Evolutionary conservation across 2,329 filamentous ascomycete species (phyloP), one percentile per base, ranked within the genome.

Genomic region (Claviceps citrina): DNA sequence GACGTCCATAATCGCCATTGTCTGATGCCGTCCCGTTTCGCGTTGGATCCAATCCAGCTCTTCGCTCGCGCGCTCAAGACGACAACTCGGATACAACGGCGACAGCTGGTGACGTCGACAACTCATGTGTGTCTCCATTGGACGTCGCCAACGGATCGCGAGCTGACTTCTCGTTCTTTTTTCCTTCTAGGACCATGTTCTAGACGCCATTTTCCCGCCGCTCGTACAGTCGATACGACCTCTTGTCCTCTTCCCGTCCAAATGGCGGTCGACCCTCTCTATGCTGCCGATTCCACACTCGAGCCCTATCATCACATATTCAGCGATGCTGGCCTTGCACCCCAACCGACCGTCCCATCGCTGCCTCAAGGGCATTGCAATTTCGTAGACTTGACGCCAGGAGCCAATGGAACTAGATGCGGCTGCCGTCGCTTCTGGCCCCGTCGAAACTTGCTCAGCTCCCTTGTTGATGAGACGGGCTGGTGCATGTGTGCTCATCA

Each of bases 401-500:
- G 71, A 42, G 61, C 70, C 45, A 64, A 63, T 51, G 70, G 67
- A 43, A 61, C 66, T 25, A 65, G 64, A 44, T 77, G 73, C 46
- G 73, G 73, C 52, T 77, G 73, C 48, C 71, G 72, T 47, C 71
- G 71, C 39, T 77, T 76, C 57, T 77, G 71, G 71, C 66, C 65
- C 50, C 66, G 65, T 44, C 58, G 57, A 40, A 48, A 54, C 40
- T 46, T 52, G 34, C 57, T 50, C 25, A 53, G 55, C 36, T 51
- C 58, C 35, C 52, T 57, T 31, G 47, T 54, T 40, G 65, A 66
- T 39, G 64, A 73, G 49, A 50, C 60, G 22, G 59, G 61, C 44
- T 73, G 66, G 63, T 77, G 73, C 57, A 76, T 76, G 72, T 77
- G 73, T 50, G 69, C 68, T 39, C 73, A 77, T 48, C 73, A 77